phyloP scores from a whole-genome alignment of 306 rosid species.

The peach (Prunus persica) region Prunus_persica_NCBIv2 NC_034014.1:28514501-28515000 shows the following conservation, averaged over 20 bases:
- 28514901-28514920: too few relatives aligned
- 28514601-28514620: neutral
- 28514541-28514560: neutral
- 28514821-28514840: constrained; percentile 9
- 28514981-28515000: too few relatives aligned
- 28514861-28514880: too few relatives aligned
- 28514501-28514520: neutral
- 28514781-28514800: constrained; percentile 85
- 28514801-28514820: constrained; percentile 54
- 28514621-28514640: neutral
- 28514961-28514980: too few relatives aligned
- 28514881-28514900: too few relatives aligned
- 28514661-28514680: neutral
- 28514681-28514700: neutral
- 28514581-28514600: neutral
- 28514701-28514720: neutral
- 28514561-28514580: too few relatives aligned
- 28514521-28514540: neutral
- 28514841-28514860: neutral
- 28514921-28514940: too few relatives aligned
- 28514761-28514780: constrained; percentile 86
- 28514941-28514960: too few relatives aligned
- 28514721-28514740: neutral
- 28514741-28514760: constrained; percentile 71
- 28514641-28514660: neutral